These are phyloP conservation scores for Chaetomiaceae sp. DNA, from an alignment of 2,329 filamentous ascomycete genomes.

Conservation along the genomic window DNA sequence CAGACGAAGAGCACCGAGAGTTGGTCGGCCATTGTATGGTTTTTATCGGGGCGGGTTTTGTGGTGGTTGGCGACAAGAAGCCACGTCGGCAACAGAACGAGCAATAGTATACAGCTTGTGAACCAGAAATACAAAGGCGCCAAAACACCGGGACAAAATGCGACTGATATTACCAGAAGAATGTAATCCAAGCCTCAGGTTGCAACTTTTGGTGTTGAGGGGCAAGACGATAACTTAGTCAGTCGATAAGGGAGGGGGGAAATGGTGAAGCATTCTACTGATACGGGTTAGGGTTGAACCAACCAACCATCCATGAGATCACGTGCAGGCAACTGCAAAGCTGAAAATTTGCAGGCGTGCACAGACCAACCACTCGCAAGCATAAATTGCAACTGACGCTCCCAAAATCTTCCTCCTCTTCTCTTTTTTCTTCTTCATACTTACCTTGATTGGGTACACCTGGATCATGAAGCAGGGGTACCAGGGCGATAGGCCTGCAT, in stretches of 20 bases:
- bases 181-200: no score
- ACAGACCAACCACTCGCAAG: slow-evolving; percentile 9
- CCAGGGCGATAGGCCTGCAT: slow-evolving; percentile 25
- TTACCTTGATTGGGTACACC: slow-evolving; percentile 25
- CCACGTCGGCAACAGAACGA: no score
- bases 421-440: slow-evolving; percentile 25
- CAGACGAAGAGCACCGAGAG: slow-evolving; percentile 89
- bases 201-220: no score
- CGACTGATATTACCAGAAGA: no score
- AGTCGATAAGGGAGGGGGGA: no score
- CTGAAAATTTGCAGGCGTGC: slow-evolving; percentile 12
- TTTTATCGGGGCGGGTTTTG: no score
- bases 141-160: no score
- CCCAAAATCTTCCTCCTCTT: slow-evolving; percentile 14
- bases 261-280: no score
- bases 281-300: slow-evolving; percentile 7
- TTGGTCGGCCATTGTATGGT: slow-evolving; percentile 27
- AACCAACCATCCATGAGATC: not conserved
- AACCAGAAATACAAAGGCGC: no score
- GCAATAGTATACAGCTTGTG: no score
- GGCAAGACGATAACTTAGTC: no score
- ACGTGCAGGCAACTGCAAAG: slow-evolving; percentile 5
- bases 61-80: no score
- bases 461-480: slow-evolving; percentile 23
- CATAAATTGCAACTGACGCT: slow-evolving; percentile 11